Evolutionary conservation across 768 basidiomycete species (phyloP), one percentile per base, ranked within the genome.

Genomic region (Lactarius sanguifluus): DNA sequence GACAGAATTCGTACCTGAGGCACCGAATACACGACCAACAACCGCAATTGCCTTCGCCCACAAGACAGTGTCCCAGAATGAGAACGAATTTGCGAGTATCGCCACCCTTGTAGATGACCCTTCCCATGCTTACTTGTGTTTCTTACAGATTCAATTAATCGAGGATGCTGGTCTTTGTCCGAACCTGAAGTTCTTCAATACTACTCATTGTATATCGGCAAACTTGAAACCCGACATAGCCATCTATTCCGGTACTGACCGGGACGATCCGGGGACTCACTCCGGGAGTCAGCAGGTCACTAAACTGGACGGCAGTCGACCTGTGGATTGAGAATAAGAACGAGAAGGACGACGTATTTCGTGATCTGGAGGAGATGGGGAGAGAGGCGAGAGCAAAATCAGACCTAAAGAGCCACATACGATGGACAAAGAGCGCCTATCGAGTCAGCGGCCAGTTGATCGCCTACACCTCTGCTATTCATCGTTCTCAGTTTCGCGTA

Each of bases 291-390:
- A 30, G 28, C 28, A n/a, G 28, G 28, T 30, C 28, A 30, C 28
- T 30, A 3, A 30, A 30, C 28, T 36, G 34, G 34, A 36, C 9
- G 9, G 52, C 50, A 25, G 58, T 63, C 5, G 55, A 57, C 8
- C 30, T 57, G 52, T 63, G 41, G 62, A 13, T 63, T 15, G 55
- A 57, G 30, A 57, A 63, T 12, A 63, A 57, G 32, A 25, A 43
- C 30, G 7, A 18, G 0, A 2, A 25, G 0, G 32, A 57, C 1
- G 62, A 63, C 23, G 28, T 45, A 10, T 36, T 36, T 36, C 34
- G 34, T 36, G 34, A 36, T 36, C 34, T 36, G 34, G 34, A 36
- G 9, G 2, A 36, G 34, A 36, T 36, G 34, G 7, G 7, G 34
- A 36, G 10, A 36, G 34, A 36, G 10, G 10, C 34, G 34, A 12